Conservation (phyloP, 192 early-diverging fungal genomes). For the Umbelopsis isabellina region DNA sequence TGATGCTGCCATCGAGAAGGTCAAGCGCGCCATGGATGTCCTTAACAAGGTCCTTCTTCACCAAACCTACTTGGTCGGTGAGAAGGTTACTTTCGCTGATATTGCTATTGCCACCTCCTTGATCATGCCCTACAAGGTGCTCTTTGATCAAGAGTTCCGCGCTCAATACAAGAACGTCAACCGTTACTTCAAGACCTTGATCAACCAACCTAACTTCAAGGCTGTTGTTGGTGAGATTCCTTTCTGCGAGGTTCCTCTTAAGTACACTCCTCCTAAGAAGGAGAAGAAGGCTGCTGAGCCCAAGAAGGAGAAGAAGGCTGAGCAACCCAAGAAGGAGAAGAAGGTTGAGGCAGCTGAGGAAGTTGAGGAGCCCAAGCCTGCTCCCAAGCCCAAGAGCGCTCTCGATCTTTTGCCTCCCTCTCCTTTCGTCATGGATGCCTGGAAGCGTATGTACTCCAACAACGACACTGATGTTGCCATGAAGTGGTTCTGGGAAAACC, state of each 20-base stretch:
- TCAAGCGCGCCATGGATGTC: constrained; percentile 62
- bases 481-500: constrained; percentile 95
- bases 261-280: constrained; percentile 63
- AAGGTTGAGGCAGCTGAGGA: constrained; percentile 58
- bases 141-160: constrained; percentile 81
- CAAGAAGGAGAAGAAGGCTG: constrained; percentile 58
- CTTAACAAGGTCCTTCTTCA: constrained; percentile 80
- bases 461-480: constrained; percentile 88
- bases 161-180: constrained; percentile 84
- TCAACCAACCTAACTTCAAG: constrained; percentile 86
- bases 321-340: constrained; percentile 62
- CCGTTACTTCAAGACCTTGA: constrained; percentile 90
- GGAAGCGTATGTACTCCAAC: constrained; percentile 99
- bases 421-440: constrained; percentile 84
- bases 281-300: constrained; percentile 55
- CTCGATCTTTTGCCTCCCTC: constrained; percentile 86
- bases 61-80: constrained; percentile 95
- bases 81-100: constrained; percentile 91
- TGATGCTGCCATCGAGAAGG: constrained; percentile 71
- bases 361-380: constrained; percentile 65
- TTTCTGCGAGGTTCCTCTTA: constrained; percentile 65
- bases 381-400: constrained; percentile 90
- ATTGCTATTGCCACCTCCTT: constrained; percentile 69
- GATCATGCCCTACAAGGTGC: constrained; percentile 45
- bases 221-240: constrained; percentile 72